Base-by-base conservation (phyloP, 1,284 basidiomycete species). In the Cryptococcus depauperatus region DNA sequence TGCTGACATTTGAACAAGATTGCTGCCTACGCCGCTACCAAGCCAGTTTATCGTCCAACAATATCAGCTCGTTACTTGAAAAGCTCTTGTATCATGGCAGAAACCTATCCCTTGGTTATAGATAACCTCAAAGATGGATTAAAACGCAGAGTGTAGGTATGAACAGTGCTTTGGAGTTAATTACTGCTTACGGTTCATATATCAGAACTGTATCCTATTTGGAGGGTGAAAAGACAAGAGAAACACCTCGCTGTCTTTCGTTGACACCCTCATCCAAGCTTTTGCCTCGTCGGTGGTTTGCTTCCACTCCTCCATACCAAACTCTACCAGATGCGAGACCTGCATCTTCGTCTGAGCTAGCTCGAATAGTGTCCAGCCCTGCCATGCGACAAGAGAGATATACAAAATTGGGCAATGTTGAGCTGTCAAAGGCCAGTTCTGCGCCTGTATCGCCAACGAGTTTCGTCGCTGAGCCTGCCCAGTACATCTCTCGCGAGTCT, bases 391-490 rank as follows among this genome's bases (percentile, higher is more conserved):
- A n/a, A n/a, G n/a, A n/a, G n/a, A n/a, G n/a, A n/a, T n/a, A n/a
- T n/a, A n/a, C n/a, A n/a, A n/a, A n/a, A n/a, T n/a, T n/a, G n/a
- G n/a, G n/a, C n/a, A n/a, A n/a, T n/a, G n/a, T 22, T 18, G 19
- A 18, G 16, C 18, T 19, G 14, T 7, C 23, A 11, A 3, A 18
- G 7, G 16, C 8, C 18, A 37, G 16, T 4, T 6, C 13, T 11
- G 18, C 23, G 37, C 37, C 11, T 5, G 19, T n/a, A 23, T 22
- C 18, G 5, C 21, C 37, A n/a, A 35, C 37, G 7, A 41, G 41
- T 13, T 43, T 42, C 11, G 34, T 43, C 41, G 46, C 35, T 18
- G 46, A 48, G 14, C 41, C 38, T 18, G 30, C 44, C 6, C 37
- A 41, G 4, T 26, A 43, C 30, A 41, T 14, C 39, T 26, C 32